Evolutionary conservation across 768 basidiomycete genomes (phyloP).

Genomic region (Lentinula sp.): DNA sequence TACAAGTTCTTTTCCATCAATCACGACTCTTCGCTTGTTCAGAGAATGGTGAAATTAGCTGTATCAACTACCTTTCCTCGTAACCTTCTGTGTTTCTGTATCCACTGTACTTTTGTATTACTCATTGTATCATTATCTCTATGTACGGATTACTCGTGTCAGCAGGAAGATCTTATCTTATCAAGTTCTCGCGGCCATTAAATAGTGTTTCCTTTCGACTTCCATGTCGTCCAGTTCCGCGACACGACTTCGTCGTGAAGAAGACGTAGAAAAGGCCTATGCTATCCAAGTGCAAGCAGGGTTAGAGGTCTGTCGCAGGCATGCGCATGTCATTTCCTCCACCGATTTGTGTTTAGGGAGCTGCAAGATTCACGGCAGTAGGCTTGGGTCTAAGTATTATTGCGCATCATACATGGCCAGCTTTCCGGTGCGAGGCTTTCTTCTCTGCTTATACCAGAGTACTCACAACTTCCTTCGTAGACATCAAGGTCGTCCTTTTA

Average conservation of each 20-base stretch:
- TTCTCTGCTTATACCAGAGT: neutral
- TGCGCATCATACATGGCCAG: conserved; percentile 66
- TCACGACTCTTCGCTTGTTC: conserved; percentile 30
- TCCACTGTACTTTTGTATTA: neutral
- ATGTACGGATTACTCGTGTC: neutral
- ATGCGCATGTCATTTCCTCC: neutral
- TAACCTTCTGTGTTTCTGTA: neutral
- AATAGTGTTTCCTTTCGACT: neutral
- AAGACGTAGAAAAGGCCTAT: conserved; percentile 55
- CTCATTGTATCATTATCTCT: too few species aligned
- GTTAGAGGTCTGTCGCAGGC: conserved; percentile 36
- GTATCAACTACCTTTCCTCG: conserved; percentile 11
- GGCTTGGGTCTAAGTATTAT: conserved; percentile 58
- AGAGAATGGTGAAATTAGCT: conserved; percentile 27
- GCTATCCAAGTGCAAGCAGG: conserved; percentile 54
- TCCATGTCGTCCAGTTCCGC: conserved; percentile 15
- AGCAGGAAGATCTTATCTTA: neutral
- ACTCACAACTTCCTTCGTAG: conserved; percentile 26
- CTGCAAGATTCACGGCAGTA: conserved; percentile 41
- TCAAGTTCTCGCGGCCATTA: neutral
- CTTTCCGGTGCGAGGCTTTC: conserved; percentile 48
- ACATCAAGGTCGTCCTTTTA: conserved; percentile 76
- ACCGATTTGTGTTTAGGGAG: conserved; percentile 35
- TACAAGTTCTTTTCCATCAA: conserved; percentile 29
- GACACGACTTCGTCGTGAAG: conserved; percentile 36